Evolutionary conservation across 306 rosid species (phyloP), one percentile per base, ranked within the genome.

Genomic region (Pyrus pyrifolia): DNA sequence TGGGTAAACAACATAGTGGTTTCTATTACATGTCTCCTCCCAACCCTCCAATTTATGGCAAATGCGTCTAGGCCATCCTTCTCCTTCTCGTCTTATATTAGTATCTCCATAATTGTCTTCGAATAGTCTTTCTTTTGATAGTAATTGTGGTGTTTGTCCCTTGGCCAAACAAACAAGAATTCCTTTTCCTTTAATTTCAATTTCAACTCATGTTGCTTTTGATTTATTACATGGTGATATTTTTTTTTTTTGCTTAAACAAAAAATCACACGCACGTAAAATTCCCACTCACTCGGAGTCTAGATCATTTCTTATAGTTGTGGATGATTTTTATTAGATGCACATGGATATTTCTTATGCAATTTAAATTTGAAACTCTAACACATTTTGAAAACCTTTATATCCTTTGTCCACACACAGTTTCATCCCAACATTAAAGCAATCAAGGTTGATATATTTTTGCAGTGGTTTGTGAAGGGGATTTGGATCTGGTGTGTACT

Each of bases 71-170:
- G 70, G 77, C 40, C 77, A 78, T 5, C 76, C 65, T 15, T 18
- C 80, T 27, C 10, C 73, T 29, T 5, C 51, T 21, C 38, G 66
- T 21, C 73, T 51, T 0, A 66, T 49, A 33, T 18, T 66, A 13
- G 72, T 33, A 45, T 67, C 73, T 65, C 18, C 53, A 53, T 67
- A 52, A 23, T 35, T 31, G 31, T 19, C 57, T 40, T 52, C 3
- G 2, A 76, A 66, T 31, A 17, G 35, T 21, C 23, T 52, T 18
- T 76, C 53, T n/a, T 35, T 2, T 67, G 67, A 67, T 52, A 17
- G 52, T 14, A 66, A 49, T 76, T 76, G 74, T 67, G 21, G 2
- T n/a, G 44, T 76, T 53, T 76, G 71, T 64, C 78, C 71, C 18
- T 8, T 75, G 51, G 63, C 71, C 12, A 75, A 64, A 49, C 71